These are phyloP conservation scores for Sambucus nigra DNA, from an alignment of 129 eudicot species.

Conservation along the genomic window DNA sequence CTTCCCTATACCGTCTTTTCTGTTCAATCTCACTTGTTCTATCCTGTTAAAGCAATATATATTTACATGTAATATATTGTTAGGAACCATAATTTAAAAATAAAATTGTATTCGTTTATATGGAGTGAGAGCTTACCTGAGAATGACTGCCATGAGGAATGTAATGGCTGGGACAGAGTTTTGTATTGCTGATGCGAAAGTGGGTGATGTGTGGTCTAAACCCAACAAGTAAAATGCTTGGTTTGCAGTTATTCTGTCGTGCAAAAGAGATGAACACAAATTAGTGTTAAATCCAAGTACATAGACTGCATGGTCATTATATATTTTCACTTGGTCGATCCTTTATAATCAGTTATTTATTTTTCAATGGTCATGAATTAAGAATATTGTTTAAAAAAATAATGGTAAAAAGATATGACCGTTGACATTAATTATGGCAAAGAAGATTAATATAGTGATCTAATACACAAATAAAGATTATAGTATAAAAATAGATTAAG, in stretches of 20 bases:
- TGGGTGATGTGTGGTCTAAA: constrained; percentile 86
- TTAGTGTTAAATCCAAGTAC: background rate
- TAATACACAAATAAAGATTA: no score
- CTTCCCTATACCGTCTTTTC: constrained; percentile 91
- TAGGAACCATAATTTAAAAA: no score
- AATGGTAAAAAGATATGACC: no score
- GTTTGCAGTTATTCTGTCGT: constrained; percentile 75
- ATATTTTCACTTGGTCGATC: no score
- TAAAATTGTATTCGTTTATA: background rate
- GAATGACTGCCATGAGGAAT: constrained; percentile 74
- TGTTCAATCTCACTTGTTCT: constrained; percentile 73
- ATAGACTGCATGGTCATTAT: background rate
- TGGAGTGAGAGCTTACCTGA: constrained; percentile 38
- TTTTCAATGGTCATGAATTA: background rate
- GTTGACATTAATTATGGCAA: no score
- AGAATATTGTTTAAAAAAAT: no score
- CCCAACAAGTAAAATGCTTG: constrained; percentile 97
- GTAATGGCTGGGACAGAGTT: constrained; percentile 97
- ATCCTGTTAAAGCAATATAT: constrained; percentile 57
- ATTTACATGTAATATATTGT: no score
- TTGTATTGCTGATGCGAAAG: constrained; percentile 93
- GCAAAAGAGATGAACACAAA: background rate
- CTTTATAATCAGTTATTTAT: no score
- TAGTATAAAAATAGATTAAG: no score
- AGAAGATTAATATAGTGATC: no score